phyloP scores from a whole-genome alignment of 1,139 yeast species.

The Hyphopichia burtonii region DNA sequence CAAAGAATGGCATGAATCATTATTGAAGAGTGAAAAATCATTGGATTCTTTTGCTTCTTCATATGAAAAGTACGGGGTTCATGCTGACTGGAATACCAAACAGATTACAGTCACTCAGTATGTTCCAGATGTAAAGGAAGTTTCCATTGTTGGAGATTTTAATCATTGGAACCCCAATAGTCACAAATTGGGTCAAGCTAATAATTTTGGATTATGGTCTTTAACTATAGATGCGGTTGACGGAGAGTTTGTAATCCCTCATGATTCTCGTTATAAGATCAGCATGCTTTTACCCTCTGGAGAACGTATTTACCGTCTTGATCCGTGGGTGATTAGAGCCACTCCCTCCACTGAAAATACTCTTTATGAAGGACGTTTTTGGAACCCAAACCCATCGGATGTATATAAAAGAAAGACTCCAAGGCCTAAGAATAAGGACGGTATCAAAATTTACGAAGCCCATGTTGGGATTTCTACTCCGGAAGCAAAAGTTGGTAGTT shows the following conservation, averaged over 20 bases:
- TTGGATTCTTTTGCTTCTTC: conserved; percentile 53
- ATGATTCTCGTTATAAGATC: conserved; percentile 77
- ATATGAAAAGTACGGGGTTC: conserved; percentile 75
- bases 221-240: conserved; percentile 52
- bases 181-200: conserved; percentile 55
- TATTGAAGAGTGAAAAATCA: conserved; percentile 47
- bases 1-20: conserved; percentile 44
- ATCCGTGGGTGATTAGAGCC: conserved; percentile 87
- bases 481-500: conserved; percentile 80
- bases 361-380: conserved; percentile 81
- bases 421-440: conserved; percentile 58
- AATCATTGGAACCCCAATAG: conserved; percentile 70
- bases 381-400: conserved; percentile 67
- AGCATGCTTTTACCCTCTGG: conserved; percentile 67
- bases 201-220: conserved; percentile 68
- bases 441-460: conserved; percentile 86
- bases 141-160: conserved; percentile 85
- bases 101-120: conserved; percentile 71
- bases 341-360: conserved; percentile 55
- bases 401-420: conserved; percentile 60
- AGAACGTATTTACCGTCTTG: conserved; percentile 71
- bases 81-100: conserved; percentile 51
- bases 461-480: conserved; percentile 95
- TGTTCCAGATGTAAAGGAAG: conserved; percentile 82
- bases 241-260: conserved; percentile 70